Conservation (phyloP, 2,329 filamentous ascomycete species). For the Botrytis tulipae region DNA sequence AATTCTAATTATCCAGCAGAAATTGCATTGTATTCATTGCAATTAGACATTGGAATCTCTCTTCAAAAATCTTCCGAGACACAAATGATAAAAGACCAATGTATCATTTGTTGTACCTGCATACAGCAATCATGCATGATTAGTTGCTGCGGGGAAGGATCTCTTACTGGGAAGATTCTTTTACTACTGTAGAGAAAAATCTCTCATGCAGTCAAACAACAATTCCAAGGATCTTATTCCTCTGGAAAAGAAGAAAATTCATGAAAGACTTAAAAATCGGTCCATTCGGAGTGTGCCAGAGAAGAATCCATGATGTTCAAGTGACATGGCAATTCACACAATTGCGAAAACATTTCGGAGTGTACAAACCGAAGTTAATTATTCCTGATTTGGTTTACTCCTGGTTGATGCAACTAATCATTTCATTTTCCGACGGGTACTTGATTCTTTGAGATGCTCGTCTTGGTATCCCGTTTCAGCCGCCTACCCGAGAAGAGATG, state of each 20-base stretch:
- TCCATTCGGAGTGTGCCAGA: background rate
- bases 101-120: slow-evolving; percentile 2
- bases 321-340: background rate
- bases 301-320: background rate
- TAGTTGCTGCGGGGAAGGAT: background rate
- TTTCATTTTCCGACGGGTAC: background rate
- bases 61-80: background rate
- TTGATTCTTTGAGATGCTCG: background rate
- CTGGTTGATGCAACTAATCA: background rate
- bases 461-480: background rate
- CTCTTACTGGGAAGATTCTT: background rate
- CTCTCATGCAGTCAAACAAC: background rate
- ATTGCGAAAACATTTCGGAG: background rate
- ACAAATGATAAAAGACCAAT: background rate
- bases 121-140: background rate
- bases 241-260: background rate
- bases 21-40: background rate
- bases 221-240: background rate
- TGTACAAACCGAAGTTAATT: background rate
- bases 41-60: background rate
- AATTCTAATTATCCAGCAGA: background rate
- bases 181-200: background rate
- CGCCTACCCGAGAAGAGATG: background rate
- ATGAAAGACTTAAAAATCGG: background rate
- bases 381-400: background rate